Evolutionary conservation across 805 yeast species (phyloP).

Genomic region (Yarrowia sp.): DNA sequence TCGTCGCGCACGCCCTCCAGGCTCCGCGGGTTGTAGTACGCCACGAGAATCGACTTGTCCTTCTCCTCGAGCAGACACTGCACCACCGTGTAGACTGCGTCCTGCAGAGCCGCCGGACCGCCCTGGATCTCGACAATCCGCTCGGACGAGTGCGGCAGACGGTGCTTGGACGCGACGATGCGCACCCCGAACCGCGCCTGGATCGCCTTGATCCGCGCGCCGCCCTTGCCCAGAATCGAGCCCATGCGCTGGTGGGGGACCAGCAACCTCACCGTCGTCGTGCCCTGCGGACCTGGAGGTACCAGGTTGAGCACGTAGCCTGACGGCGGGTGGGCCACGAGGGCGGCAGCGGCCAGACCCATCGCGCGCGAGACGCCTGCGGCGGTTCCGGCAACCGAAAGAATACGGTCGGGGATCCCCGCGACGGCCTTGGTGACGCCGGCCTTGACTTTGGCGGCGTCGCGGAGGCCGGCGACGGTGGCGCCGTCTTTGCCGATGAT

Average conservation of each 20-base stretch:
- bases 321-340: constrained; percentile 54
- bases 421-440: constrained; percentile 79
- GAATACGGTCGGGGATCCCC: constrained; percentile 78
- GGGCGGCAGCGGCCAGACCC: constrained; percentile 64
- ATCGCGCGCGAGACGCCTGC: constrained; percentile 69
- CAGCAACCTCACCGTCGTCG: constrained; percentile 62
- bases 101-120: constrained; percentile 57
- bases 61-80: constrained; percentile 72
- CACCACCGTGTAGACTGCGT: constrained; percentile 57
- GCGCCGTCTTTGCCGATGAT: constrained; percentile 83
- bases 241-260: constrained; percentile 87
- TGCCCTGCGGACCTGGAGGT: constrained; percentile 51
- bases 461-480: constrained; percentile 72
- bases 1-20: constrained; percentile 30
- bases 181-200: constrained; percentile 68
- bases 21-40: constrained; percentile 49
- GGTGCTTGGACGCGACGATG: constrained; percentile 84
- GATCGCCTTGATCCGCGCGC: constrained; percentile 72
- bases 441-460: constrained; percentile 73
- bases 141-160: constrained; percentile 77
- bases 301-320: constrained; percentile 49
- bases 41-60: constrained; percentile 61
- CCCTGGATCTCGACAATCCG: constrained; percentile 88
- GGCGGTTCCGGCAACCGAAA: constrained; percentile 72
- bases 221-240: constrained; percentile 81